Conservation (phyloP, 257 asterid species). For the Fraxinus cuspidata region DNA sequence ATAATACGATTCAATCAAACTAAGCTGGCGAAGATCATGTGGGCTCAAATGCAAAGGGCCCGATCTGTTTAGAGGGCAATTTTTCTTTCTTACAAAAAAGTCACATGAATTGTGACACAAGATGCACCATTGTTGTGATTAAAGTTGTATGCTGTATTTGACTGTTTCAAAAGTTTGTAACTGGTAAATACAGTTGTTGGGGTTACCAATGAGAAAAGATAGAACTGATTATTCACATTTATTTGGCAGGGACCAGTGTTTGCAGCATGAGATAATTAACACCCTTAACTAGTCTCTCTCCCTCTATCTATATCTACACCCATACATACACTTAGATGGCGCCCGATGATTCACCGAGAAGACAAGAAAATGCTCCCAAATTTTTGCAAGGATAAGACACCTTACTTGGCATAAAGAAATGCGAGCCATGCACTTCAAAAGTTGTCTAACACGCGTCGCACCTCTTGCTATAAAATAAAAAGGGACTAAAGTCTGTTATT, state of each 20-base stretch:
- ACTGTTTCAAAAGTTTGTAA: neutral
- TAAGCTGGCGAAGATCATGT: conserved; percentile 1
- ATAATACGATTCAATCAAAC: neutral
- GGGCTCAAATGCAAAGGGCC: neutral
- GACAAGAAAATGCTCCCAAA: neutral
- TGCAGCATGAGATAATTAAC: neutral
- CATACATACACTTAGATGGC: neutral
- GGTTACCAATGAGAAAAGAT: neutral
- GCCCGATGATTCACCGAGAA: neutral
- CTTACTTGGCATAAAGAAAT: neutral
- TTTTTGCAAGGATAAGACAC: neutral
- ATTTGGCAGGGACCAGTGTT: neutral
- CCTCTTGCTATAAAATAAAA: neutral
- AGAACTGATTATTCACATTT: conserved; percentile 4
- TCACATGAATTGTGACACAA: neutral
- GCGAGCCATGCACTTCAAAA: neutral
- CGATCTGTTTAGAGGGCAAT: too few relatives aligned
- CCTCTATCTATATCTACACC: neutral
- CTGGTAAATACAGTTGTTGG: neutral
- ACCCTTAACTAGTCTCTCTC: neutral
- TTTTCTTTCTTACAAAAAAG: neutral
- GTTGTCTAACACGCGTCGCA: neutral
- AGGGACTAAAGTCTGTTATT: neutral
- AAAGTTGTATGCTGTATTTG: neutral
- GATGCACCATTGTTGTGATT: conserved; percentile 2